Conservation (phyloP, 768 basidiomycete species). For the Macrolepiota albuminosa region DNA sequence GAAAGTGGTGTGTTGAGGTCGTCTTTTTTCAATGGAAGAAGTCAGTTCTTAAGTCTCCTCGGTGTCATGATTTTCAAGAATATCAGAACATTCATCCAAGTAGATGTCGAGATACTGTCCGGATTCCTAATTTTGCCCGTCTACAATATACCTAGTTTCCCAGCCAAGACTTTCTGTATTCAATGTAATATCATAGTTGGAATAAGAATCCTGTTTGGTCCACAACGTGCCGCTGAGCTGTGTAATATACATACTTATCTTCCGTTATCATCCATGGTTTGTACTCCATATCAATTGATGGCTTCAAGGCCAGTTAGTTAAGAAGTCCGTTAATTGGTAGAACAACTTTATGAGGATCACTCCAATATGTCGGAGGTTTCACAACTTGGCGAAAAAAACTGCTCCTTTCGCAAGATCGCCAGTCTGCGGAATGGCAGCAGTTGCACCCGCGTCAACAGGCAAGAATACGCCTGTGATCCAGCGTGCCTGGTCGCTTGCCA, state of each 20-base stretch:
- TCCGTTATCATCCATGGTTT: not conserved
- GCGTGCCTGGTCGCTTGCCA: slow-evolving; percentile 37
- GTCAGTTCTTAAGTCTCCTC: not conserved
- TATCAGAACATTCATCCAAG: not conserved
- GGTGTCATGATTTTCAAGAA: not conserved
- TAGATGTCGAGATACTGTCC: too few species aligned
- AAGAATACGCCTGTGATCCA: slow-evolving; percentile 39
- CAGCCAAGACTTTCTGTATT: too few species aligned
- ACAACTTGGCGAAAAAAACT: slow-evolving; percentile 8
- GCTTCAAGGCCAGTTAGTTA: not conserved
- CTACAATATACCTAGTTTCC: too few species aligned
- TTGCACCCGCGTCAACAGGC: slow-evolving; percentile 38
- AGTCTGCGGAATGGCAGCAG: slow-evolving; percentile 22
- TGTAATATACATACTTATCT: not conserved
- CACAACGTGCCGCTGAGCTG: too few species aligned
- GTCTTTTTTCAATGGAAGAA: too few species aligned
- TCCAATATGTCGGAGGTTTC: not conserved
- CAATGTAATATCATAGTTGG: not conserved
- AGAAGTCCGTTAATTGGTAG: not conserved
- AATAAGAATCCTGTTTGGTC: not conserved
- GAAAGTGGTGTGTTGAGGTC: too few species aligned
- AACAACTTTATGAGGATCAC: not conserved
- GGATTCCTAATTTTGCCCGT: too few species aligned
- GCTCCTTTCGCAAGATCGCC: slow-evolving; percentile 4
- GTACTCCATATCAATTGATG: not conserved